A percentile compares a stretch with the other conserved stretches of the same genome.
Conservation (phyloP, 495 filamentous ascomycete genomes). For the Penicillium robsamsonii region DNA sequence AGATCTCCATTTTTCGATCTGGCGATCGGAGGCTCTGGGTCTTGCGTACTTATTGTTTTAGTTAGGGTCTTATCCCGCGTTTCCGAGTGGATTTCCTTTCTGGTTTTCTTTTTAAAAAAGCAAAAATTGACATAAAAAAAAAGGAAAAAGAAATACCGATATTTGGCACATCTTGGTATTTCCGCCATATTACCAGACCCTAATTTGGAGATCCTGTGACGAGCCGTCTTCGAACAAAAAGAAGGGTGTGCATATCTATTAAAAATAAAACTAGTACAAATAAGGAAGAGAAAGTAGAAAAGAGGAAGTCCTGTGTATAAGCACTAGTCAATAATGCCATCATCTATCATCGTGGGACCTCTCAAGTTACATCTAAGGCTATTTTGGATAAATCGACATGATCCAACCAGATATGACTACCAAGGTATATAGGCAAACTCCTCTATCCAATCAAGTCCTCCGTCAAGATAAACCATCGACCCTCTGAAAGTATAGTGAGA, state of each 20-base stretch:
- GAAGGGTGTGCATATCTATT: too few species aligned
- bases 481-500: not conserved
- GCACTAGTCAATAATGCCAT: too few species aligned
- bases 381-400: too few species aligned
- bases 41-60: not conserved
- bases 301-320: too few species aligned
- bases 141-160: not conserved
- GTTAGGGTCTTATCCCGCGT: not conserved
- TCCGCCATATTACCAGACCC: too few species aligned
- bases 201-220: too few species aligned
- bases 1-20: constrained; percentile 17
- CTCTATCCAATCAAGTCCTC: constrained; percentile 38
- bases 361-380: too few species aligned
- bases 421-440: constrained; percentile 26
- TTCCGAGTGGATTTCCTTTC: not conserved
- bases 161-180: not conserved
- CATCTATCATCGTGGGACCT: too few species aligned
- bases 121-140: not conserved
- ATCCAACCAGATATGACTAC: not conserved
- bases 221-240: too few species aligned
- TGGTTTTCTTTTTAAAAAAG: not conserved
- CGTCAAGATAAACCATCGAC: constrained; percentile 29
- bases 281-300: too few species aligned
- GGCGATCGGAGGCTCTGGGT: constrained; percentile 6
- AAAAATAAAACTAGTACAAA: too few species aligned